Evolutionary conservation across 495 filamentous ascomycete genomes (phyloP).

Genomic region (Aspergillus incahuasiensis): DNA sequence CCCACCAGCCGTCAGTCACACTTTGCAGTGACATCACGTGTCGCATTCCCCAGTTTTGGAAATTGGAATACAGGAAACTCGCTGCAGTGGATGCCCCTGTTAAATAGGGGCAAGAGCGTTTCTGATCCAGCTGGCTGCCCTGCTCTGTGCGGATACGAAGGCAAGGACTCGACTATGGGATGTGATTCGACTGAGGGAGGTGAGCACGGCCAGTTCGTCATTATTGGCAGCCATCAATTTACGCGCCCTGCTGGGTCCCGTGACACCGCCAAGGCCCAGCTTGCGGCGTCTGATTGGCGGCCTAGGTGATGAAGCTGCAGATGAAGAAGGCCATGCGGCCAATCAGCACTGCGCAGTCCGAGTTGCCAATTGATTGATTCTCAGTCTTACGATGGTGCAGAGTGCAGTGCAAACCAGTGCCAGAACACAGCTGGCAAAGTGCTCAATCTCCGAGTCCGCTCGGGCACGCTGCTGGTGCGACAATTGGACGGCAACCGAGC

Average conservation of each 20-base stretch:
- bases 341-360: slow-evolving; percentile 10
- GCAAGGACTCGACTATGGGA: neutral
- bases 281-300: slow-evolving; percentile 15
- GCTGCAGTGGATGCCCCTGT: neutral
- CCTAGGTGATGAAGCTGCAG: slow-evolving; percentile 22
- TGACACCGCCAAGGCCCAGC: slow-evolving; percentile 5
- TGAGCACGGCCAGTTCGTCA: neutral
- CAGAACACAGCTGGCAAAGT: neutral
- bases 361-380: neutral
- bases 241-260: slow-evolving; percentile 23
- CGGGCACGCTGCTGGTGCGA: slow-evolving; percentile 13
- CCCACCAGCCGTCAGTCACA: neutral
- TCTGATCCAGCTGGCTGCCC: neutral
- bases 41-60: neutral
- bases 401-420: neutral
- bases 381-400: neutral
- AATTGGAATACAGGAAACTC: neutral
- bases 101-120: slow-evolving; percentile 1
- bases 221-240: slow-evolving; percentile 12
- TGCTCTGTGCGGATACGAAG: neutral
- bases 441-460: neutral
- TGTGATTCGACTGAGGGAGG: slow-evolving; percentile 6
- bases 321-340: slow-evolving; percentile 22
- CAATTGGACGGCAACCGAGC: slow-evolving; percentile 6
- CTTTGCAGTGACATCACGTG: slow-evolving; percentile 4